Conservation (phyloP, 352 stramenopile species). For the Pythium dissotocum region DNA sequence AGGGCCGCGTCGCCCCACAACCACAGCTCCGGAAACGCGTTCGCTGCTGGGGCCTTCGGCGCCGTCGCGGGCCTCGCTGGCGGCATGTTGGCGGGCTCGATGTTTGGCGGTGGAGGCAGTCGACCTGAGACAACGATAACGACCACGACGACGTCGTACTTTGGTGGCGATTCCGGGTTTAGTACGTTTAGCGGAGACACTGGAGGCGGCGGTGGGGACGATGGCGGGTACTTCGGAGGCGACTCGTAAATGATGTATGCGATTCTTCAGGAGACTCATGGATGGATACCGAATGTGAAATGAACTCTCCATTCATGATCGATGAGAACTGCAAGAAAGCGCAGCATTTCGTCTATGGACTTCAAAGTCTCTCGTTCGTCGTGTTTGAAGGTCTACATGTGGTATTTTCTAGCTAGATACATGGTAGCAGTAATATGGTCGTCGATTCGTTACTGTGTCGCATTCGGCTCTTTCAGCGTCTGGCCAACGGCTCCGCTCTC, state of each 20-base stretch:
- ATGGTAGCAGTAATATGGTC: no score
- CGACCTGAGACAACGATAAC: conserved; percentile 20
- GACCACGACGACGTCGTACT: conserved; percentile 31
- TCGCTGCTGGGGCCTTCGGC: conserved; percentile 45
- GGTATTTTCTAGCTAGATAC: no score
- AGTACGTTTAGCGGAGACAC: conserved; percentile 2
- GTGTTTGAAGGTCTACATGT: no score
- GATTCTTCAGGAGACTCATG: no score
- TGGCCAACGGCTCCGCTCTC: neutral
- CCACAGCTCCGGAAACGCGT: conserved; percentile 21
- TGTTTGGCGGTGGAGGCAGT: conserved; percentile 34
- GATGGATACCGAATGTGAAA: no score
- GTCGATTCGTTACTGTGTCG: no score
- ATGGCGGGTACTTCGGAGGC: conserved; percentile 40
- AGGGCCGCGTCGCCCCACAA: neutral
- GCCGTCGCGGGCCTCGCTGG: conserved; percentile 50
- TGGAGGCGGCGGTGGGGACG: neutral
- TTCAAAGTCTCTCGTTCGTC: no score
- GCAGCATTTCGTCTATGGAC: no score
- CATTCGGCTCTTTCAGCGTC: no score
- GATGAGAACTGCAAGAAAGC: no score
- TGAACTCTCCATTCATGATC: no score
- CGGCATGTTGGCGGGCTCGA: conserved; percentile 49
- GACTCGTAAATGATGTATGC: no score
- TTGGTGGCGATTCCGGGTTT: conserved; percentile 42